Conservation (phyloP, 2,329 filamentous ascomycete genomes). For the Pseudocercospora cruenta region DNA sequence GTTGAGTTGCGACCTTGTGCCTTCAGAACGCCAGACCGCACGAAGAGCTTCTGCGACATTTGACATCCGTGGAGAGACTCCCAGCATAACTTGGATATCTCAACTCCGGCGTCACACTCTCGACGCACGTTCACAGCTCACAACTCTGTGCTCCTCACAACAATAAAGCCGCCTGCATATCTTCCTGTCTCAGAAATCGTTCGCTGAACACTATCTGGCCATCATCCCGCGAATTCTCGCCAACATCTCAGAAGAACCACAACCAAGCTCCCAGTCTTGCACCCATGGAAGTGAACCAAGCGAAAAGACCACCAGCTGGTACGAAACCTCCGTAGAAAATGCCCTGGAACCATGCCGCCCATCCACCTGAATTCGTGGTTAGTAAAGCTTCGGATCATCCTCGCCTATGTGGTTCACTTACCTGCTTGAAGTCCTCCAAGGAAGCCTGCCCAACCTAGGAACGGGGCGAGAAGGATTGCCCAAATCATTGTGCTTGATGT, state of each 20-base stretch:
- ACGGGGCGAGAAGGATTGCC: background rate
- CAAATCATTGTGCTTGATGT: background rate
- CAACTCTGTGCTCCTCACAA: background rate
- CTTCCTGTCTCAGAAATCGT: no score
- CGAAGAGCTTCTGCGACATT: no score
- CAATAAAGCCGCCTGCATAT: background rate
- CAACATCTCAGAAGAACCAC: no score
- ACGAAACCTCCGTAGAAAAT: background rate
- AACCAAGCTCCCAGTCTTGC: background rate
- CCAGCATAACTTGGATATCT: no score
- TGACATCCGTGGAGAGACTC: no score
- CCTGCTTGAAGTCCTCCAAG: background rate
- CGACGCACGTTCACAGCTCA: no score
- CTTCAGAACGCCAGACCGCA: no score
- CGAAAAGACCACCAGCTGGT: background rate
- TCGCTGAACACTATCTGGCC: no score
- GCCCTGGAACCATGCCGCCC: background rate
- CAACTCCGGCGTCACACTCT: no score
- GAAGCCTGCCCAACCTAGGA: background rate
- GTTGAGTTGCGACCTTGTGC: no score
- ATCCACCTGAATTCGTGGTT: background rate
- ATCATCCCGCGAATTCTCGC: no score
- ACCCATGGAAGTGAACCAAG: background rate
- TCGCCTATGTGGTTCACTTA: background rate
- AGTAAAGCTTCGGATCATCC: background rate